phyloP scores from a whole-genome alignment of 495 filamentous ascomycete species.

The Parathielavia hyrcaniae region DNA sequence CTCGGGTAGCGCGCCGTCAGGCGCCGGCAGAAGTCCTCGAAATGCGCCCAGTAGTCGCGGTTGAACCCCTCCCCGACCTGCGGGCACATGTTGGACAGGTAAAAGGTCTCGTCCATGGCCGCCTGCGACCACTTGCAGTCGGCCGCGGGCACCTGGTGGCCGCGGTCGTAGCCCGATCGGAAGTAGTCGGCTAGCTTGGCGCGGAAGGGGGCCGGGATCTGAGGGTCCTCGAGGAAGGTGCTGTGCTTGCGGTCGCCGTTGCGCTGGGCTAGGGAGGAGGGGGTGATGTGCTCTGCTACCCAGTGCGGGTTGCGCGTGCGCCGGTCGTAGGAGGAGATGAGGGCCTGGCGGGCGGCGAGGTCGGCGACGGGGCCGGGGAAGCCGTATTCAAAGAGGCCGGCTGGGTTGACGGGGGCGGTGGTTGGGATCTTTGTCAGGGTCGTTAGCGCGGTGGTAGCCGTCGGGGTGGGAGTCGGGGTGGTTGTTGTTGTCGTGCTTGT shows the following conservation, averaged over 20 bases:
- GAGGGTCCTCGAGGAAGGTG: constrained; percentile 71
- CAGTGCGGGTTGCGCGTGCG: constrained; percentile 87
- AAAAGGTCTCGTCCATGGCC: constrained; percentile 92
- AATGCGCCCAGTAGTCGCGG: constrained; percentile 97
- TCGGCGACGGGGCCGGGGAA: constrained; percentile 90
- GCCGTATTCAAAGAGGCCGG: constrained; percentile 91
- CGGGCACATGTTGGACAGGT: constrained; percentile 91
- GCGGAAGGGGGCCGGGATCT: constrained; percentile 79
- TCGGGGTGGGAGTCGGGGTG: constrained; percentile 17
- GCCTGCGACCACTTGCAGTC: constrained; percentile 92
- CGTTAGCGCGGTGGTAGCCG: no score
- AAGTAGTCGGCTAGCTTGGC: constrained; percentile 87
- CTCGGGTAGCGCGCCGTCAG: constrained; percentile 73
- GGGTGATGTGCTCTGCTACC: constrained; percentile 97
- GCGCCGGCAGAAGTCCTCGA: constrained; percentile 91
- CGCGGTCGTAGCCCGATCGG: constrained; percentile 92
- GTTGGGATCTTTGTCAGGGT: constrained; percentile 29
- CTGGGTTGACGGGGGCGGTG: constrained; percentile 63
- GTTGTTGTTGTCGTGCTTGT: constrained; percentile 32
- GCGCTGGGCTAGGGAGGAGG: constrained; percentile 65
- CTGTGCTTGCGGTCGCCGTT: constrained; percentile 80
- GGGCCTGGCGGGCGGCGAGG: constrained; percentile 62
- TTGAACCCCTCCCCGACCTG: constrained; percentile 98
- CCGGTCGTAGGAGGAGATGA: constrained; percentile 84
- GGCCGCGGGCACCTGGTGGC: constrained; percentile 93